These are phyloP conservation scores for Fistulinella cinereoalba DNA, from an alignment of 1,284 basidiomycete species.

Conservation along the genomic window DNA sequence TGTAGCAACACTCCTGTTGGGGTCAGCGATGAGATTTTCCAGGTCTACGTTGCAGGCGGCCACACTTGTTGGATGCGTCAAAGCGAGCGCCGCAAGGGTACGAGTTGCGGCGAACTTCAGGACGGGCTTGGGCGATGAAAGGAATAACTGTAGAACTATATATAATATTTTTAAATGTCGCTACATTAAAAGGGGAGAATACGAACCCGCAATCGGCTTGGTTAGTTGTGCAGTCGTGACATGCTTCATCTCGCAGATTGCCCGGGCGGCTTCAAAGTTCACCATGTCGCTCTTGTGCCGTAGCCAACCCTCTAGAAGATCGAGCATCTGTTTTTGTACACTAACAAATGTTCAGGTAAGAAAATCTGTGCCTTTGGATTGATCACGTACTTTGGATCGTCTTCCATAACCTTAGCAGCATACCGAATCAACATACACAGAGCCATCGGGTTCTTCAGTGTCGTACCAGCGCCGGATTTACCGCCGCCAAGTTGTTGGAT, in stretches of 20 bases:
- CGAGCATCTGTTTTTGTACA: slow-evolving; percentile 89
- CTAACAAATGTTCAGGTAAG: slow-evolving; percentile 39
- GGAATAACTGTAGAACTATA: slow-evolving; percentile 86
- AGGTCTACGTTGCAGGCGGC: slow-evolving; percentile 96
- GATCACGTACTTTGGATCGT: slow-evolving; percentile 86
- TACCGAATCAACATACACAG: slow-evolving; percentile 98
- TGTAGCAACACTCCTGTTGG: slow-evolving; percentile 95
- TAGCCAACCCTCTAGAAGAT: slow-evolving; percentile 92
- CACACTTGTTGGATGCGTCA: slow-evolving; percentile 82
- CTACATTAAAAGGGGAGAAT: slow-evolving; percentile 1
- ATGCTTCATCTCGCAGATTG: slow-evolving; percentile 94
- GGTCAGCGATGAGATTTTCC: slow-evolving; percentile 95
- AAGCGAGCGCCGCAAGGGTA: slow-evolving; percentile 86
- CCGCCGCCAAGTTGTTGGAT: slow-evolving; percentile 94
- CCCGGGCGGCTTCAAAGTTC: slow-evolving; percentile 97
- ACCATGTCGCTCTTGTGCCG: slow-evolving; percentile 99
- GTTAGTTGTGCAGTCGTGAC: slow-evolving; percentile 77
- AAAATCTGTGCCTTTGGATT: neutral
- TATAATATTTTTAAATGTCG: slow-evolving; percentile 4
- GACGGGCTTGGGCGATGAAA: slow-evolving; percentile 89
- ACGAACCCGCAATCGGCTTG: slow-evolving; percentile 81
- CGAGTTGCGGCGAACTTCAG: slow-evolving; percentile 98
- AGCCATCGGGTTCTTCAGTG: slow-evolving; percentile 96
- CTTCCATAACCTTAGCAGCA: slow-evolving; percentile 96
- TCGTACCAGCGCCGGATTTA: slow-evolving; percentile 78